Evolutionary conservation across 1,139 yeast species (phyloP), one percentile per base, ranked within the genome.

Genomic region (Scheffersomyces segobiensis): DNA sequence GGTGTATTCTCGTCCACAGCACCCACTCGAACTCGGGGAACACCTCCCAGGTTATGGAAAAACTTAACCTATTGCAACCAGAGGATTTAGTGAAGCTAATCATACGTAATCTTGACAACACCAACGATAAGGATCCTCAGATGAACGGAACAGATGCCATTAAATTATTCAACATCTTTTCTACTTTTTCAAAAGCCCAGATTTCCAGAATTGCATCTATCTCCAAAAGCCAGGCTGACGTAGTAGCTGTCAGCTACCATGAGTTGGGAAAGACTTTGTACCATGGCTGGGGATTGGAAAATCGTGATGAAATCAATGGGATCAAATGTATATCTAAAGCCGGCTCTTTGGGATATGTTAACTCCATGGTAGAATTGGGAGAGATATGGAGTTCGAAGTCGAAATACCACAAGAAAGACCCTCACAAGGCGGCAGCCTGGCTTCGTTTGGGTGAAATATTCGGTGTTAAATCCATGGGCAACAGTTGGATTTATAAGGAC

Each of bases 401-500:
- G 1, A 80, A 81, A 57, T 66, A 70, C 54, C 82, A 79, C 54
- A 87, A 86, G 71, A 87, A 86, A 66, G 91, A 91, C 68, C 72
- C 81, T 55, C 72, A 75, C 55, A 76, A 83, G 65, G 93, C 96
- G 1, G 91, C 96, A 2, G 85, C 87, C 14, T 87, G 93, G 86
- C 83, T 87, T 61, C 77, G 96, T 55, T 73, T 86, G 50, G 89
- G 92, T 24, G 93, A 87, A 56, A 75, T 81, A 18, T 81, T 83
- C 63, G 96, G 95, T 1, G 84, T 84, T 22, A 84, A 81, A 63
- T 76, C 87, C 60, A 84, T 88, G 48, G 93, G 93, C 1, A 87
- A 89, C 61, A 85, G 88, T 59, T 90, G 96, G 96, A 88, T 89
- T 52, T 87, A 88, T 75, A 89, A 88, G 70, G 87, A 85, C 53